Conservation (phyloP, 495 filamentous ascomycete species). For the Aspergillus kassunensis region DNA sequence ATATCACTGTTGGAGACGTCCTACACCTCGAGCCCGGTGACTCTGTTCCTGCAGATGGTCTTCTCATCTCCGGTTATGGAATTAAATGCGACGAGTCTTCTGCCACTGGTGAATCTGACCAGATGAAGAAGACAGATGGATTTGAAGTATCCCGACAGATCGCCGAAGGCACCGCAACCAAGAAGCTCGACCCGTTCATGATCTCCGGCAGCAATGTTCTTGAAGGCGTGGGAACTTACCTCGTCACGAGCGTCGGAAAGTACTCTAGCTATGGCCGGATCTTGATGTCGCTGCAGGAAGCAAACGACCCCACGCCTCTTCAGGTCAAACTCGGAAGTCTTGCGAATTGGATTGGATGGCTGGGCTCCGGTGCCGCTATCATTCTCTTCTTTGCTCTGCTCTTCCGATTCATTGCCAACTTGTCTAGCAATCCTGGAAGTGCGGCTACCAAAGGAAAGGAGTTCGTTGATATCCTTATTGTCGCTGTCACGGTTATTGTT, state of each 20-base stretch:
- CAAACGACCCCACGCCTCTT: slow-evolving; percentile 60
- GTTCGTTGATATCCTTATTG: slow-evolving; percentile 65
- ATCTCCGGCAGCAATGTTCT: slow-evolving; percentile 62
- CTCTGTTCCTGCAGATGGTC: slow-evolving; percentile 59
- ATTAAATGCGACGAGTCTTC: slow-evolving; percentile 68
- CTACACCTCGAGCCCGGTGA: slow-evolving; percentile 72
- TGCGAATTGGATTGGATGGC: slow-evolving; percentile 61
- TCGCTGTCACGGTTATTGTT: slow-evolving; percentile 66
- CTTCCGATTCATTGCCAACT: not conserved
- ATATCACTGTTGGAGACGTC: slow-evolving; percentile 69
- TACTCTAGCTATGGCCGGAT: slow-evolving; percentile 64
- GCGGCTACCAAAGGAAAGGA: slow-evolving; percentile 59
- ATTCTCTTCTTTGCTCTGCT: not conserved
- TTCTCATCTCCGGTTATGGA: slow-evolving; percentile 59
- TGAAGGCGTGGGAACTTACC: slow-evolving; percentile 60
- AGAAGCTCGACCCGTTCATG: slow-evolving; percentile 62
- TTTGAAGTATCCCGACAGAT: slow-evolving; percentile 57
- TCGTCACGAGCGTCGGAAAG: slow-evolving; percentile 61
- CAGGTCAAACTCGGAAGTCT: slow-evolving; percentile 60
- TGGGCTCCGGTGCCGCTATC: slow-evolving; percentile 30
- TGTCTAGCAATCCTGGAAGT: slow-evolving; percentile 17
- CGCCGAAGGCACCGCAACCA: slow-evolving; percentile 48
- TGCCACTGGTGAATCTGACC: slow-evolving; percentile 65
- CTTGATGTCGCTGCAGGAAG: slow-evolving; percentile 57
- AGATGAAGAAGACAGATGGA: slow-evolving; percentile 59